Conservation (phyloP, 345 rosid species). For the Hibiscus trionum region DNA sequence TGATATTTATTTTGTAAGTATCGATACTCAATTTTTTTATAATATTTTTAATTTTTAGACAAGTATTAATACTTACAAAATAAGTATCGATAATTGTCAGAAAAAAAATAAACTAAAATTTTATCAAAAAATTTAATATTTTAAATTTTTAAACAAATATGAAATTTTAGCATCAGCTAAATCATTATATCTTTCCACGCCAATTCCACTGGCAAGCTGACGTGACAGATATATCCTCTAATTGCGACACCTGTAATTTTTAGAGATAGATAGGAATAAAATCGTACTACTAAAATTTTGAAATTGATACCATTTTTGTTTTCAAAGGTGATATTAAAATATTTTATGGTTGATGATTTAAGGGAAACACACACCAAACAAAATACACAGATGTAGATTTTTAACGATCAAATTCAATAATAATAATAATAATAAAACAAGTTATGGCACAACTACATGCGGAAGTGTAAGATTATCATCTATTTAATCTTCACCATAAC, state of each 20-base stretch:
- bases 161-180: neutral
- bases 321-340: neutral
- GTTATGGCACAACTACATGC: neutral
- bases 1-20: too few relatives aligned
- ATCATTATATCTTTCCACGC: constrained; percentile 12
- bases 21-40: too few relatives aligned
- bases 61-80: too few relatives aligned
- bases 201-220: constrained; percentile 2
- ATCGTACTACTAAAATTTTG: neutral
- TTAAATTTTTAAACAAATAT: too few relatives aligned
- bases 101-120: too few relatives aligned
- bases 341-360: too few relatives aligned
- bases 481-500: too few relatives aligned
- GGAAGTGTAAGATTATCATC: neutral
- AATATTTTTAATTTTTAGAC: too few relatives aligned
- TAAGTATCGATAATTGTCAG: too few relatives aligned
- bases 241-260: neutral
- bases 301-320: neutral
- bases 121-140: too few relatives aligned
- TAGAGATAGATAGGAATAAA: neutral
- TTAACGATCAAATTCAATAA: neutral
- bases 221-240: neutral
- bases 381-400: too few relatives aligned
- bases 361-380: neutral
- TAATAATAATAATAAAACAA: too few relatives aligned